A percentile compares a stretch with the other conserved stretches of the same genome.
Conservation (phyloP, 305 asterid genomes). For the Fraxinus floribunda region DNA sequence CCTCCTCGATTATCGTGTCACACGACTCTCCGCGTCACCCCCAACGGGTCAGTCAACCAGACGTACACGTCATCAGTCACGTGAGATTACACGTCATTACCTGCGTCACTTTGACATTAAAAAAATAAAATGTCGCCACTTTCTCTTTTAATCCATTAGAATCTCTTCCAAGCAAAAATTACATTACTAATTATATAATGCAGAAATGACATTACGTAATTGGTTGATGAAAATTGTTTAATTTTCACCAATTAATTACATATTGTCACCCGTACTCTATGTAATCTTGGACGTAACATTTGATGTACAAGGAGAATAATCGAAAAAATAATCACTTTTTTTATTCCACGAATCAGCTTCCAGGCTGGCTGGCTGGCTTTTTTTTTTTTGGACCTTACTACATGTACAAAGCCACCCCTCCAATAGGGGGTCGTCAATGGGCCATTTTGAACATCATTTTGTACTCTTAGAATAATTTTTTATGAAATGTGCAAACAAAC, state of each 20-base stretch:
- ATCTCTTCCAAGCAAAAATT: not conserved
- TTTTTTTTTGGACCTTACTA: too few relatives aligned
- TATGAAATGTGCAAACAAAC: not conserved
- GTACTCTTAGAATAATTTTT: too few relatives aligned
- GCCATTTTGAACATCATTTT: too few relatives aligned
- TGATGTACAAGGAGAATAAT: too few relatives aligned
- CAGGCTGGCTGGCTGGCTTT: not conserved
- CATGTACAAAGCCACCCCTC: too few relatives aligned
- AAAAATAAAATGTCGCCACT: not conserved
- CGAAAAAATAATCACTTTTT: not conserved
- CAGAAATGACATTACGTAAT: too few relatives aligned
- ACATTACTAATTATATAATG: too few relatives aligned
- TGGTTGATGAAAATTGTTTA: too few relatives aligned
- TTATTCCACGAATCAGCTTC: not conserved
- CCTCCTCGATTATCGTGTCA: not conserved
- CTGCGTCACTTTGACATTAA: conserved; percentile 9
- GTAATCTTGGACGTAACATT: too few relatives aligned
- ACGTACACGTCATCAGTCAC: conserved; percentile 16
- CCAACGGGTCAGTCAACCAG: not conserved
- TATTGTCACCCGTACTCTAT: too few relatives aligned
- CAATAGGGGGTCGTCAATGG: too few relatives aligned
- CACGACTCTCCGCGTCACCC: conserved; percentile 20
- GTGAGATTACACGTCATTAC: conserved; percentile 17
- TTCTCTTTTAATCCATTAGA: not conserved
- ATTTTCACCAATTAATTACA: too few relatives aligned